Base-by-base conservation (phyloP, 2,329 filamentous ascomycete species). In the Chaetomium olivaceum region DNA sequence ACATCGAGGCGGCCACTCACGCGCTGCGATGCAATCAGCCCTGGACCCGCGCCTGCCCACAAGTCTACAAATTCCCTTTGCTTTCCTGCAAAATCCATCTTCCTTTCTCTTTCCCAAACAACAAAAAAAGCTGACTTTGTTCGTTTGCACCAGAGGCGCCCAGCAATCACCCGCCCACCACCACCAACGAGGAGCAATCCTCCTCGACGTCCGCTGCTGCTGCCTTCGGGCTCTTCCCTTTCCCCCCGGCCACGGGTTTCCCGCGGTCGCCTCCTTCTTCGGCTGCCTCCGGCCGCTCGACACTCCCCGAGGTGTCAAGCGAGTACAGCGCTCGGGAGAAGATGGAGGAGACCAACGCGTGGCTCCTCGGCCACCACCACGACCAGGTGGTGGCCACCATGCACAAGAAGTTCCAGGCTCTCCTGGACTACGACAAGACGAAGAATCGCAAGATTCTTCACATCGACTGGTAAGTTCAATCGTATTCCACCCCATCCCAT, bases 391-490 rank as follows among this genome's bases (percentile, higher is more conserved):
- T 69, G 63, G 55, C 52, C 48, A 16, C 56, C 4, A 63, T 69
- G 61, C 58, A 65, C 62, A 62, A 51, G 39, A 69, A 67, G 58
- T 60, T 60, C 51, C 61, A 67, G 63, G 64, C 63, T 19, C 39
- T 69, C 61, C 52, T 65, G 64, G 61, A 58, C 54, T 69, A 63
- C 59, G 56, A 65, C 50, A 62, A 66, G 57, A 59, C 56, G 57
- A 59, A 67, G 59, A 69, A 68, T 55, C 63, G 51, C 54, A 63
- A 61, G 54, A 63, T 70, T 64, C 57, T 68, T 56, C 69, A 70
- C 58, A 54, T 69, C 31, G 69, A 70, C 61, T 70, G 69, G 69
- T 68, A 63, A 43, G 67, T 61, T 33, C 25, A 23, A 9, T 55
- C 43, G 21, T 16, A n/a, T 48, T 36, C 33, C 4, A 9, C 16